phyloP scores from a whole-genome alignment of 2,329 filamentous ascomycete genomes.

The Fusarium concolor region DNA sequence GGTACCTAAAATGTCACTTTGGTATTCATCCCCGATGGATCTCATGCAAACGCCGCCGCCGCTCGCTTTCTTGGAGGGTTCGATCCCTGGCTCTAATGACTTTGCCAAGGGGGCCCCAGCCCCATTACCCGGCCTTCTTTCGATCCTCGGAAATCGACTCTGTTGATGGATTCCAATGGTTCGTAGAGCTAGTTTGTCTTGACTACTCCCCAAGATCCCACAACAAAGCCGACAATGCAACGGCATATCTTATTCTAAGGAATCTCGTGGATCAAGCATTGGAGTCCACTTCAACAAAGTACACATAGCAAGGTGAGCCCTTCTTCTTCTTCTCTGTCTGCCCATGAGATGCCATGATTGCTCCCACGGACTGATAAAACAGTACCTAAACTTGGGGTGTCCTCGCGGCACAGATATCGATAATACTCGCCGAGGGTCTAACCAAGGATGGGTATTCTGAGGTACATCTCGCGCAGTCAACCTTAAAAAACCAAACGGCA shows the following conservation, averaged over 20 bases:
- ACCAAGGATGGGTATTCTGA: slow-evolving; percentile 20
- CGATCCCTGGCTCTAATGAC: slow-evolving; percentile 3
- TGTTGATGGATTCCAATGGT: slow-evolving; percentile 17
- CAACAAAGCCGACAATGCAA: slow-evolving; percentile 16
- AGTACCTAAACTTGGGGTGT: not conserved
- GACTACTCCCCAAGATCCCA: slow-evolving; percentile 12
- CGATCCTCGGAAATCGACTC: slow-evolving; percentile 44
- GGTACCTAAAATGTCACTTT: slow-evolving; percentile 36
- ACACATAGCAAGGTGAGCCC: not conserved
- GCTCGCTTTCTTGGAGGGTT: slow-evolving; percentile 16
- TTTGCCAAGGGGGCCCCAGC: slow-evolving; percentile 10
- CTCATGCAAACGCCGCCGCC: slow-evolving; percentile 39
- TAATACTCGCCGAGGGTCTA: slow-evolving; percentile 34
- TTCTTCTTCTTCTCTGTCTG: not conserved
- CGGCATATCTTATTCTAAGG: not conserved
- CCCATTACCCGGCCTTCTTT: slow-evolving; percentile 18
- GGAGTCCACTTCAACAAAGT: not conserved
- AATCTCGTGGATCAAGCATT: slow-evolving; percentile 11
- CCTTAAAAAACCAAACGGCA: not conserved
- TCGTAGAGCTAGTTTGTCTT: slow-evolving; percentile 12
- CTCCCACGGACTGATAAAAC: not conserved
- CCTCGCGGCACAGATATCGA: slow-evolving; percentile 15
- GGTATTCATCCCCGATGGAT: slow-evolving; percentile 37
- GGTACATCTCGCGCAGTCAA: slow-evolving; percentile 17
- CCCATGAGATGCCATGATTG: not conserved